Evolutionary conservation across 768 basidiomycete genomes (phyloP).

Genomic region (Phlegmacium glaucopus): DNA sequence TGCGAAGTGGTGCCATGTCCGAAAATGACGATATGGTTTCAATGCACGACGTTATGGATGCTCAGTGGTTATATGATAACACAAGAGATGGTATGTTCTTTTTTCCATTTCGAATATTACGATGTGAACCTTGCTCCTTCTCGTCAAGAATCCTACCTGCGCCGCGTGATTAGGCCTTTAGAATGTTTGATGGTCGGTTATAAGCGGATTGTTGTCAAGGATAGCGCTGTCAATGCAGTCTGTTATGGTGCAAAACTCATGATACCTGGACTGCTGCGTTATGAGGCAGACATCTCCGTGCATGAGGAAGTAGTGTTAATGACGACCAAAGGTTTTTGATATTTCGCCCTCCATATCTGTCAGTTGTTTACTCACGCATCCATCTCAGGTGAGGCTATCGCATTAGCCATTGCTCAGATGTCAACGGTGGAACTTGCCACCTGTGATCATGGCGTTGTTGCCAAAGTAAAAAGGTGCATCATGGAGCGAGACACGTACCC

Average conservation of each 20-base stretch:
- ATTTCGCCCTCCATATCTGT: not conserved
- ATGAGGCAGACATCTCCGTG: slow-evolving; percentile 90
- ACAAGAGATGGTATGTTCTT: slow-evolving; percentile 79
- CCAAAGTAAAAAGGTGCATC: slow-evolving; percentile 98
- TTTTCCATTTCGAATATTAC: not conserved
- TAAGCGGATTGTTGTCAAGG: slow-evolving; percentile 98
- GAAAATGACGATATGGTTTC: slow-evolving; percentile 99
- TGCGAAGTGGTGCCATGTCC: slow-evolving; percentile 92
- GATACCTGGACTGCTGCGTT: slow-evolving; percentile 97
- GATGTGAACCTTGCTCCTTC: not conserved
- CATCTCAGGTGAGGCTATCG: slow-evolving; percentile 80
- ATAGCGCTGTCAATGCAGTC: slow-evolving; percentile 97
- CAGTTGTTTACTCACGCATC: slow-evolving; percentile 6
- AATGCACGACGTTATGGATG: slow-evolving; percentile 99
- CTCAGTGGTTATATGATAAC: slow-evolving; percentile 98
- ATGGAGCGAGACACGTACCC: slow-evolving; percentile 99
- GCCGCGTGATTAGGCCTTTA: slow-evolving; percentile 90
- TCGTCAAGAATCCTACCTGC: slow-evolving; percentile 84
- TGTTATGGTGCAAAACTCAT: slow-evolving; percentile 99
- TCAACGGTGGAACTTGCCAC: slow-evolving; percentile 97
- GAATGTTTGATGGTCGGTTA: slow-evolving; percentile 94
- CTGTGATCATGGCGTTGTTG: slow-evolving; percentile 98
- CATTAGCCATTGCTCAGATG: slow-evolving; percentile 95
- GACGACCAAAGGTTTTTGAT: slow-evolving; percentile 86
- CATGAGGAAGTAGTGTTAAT: slow-evolving; percentile 97